Base-by-base conservation (phyloP, 176 grass and related monocot species). In the Carex cristatella region DNA sequence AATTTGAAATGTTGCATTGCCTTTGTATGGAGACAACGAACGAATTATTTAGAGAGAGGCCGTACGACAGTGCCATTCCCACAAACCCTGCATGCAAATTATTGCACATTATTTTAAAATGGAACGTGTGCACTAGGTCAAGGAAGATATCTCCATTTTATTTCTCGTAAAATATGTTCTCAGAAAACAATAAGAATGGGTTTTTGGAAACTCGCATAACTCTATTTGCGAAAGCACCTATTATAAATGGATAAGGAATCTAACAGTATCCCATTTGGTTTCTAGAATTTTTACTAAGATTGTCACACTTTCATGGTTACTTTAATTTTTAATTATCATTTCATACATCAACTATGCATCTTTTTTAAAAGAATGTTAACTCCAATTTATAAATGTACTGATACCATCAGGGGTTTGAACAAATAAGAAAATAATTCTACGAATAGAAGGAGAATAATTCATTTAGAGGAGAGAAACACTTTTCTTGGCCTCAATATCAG, bases 51-150 rank as follows among this genome's bases (percentile, higher is more conserved):
- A 99, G 66, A 32, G 96, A 95, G 61, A 98, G 88, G 38, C 96
- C 96, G 87, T 98, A 95, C 27, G 96, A 98, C 71, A 98, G 81
- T 53, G 91, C 96, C 93, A 99, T 92, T 81, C 96, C 93, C 28
- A 99, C 88, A 90, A 95, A 95, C 53, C 93, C 96, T 99, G 91
- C 61, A 60, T 70, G 12, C 18, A 54, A 77, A 81, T 59, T 1
- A 23, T 44, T 3, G 38, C 19, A 44, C 11, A 14, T n/a, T 19
- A 71, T 1, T 70, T 70, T n/a, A 46, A 19, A 42, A 71, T 71
- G 6, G 5, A 71, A 42, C 68, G n/a, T 46, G 16, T n/a, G 37
- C 28, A 33, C n/a, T 33, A 77, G 37, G 33, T 64, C 61, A 83
- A 33, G 19, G 10, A 40, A 28, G 62, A 83, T 11, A 83, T 30